Evolutionary conservation across 495 filamentous ascomycete species (phyloP), one percentile per base, ranked within the genome.

Genomic region (Xylaria venustula): DNA sequence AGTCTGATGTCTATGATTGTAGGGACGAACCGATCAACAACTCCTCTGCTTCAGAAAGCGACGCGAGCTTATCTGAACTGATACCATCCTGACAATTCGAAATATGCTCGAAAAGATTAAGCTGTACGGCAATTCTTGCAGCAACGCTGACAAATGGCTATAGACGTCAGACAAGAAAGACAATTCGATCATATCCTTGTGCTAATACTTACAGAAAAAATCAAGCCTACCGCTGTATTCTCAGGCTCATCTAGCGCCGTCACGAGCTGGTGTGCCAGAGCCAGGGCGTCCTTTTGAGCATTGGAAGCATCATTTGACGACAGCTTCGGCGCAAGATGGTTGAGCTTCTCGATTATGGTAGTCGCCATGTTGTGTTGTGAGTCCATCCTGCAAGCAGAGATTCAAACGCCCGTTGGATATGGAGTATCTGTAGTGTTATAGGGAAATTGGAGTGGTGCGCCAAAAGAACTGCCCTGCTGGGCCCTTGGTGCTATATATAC

Each of bases 1-100:
- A 34, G 5, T 34, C 5, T 11, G 5, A 34, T 34, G 5, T 5
- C 30, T 34, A 34, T 5, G 30, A 34, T 34, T 26, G 7, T 0
- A 19, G n/a, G n/a, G n/a, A 51, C 61, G 7, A 57, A 68, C 66
- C 40, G 30, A 68, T 66, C 19, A 68, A 19, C 7, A 68, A 32
- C 54, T 68, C 66, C 32, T 68, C 63, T 3, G 60, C 61, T 17
- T 54, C 66, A 14, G 66, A 64, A 3, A 66, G 44, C 1, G 36
- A 47, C 6, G 66, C 64, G 9, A 68, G 50, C 41, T 64, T 32
- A 25, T 52, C 12, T 1, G 66, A 68, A 1, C 42, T 60, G 23
- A 64, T 46, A 7, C 57, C 26, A 0, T 9, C 36, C 0, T 15
- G 53, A 34, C 56, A n/a, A 5, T 28, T 25, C 4, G 49, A 3